phyloP scores from a whole-genome alignment of 106 monocot genomes.

The Dendrobium huoshanense region DNA sequence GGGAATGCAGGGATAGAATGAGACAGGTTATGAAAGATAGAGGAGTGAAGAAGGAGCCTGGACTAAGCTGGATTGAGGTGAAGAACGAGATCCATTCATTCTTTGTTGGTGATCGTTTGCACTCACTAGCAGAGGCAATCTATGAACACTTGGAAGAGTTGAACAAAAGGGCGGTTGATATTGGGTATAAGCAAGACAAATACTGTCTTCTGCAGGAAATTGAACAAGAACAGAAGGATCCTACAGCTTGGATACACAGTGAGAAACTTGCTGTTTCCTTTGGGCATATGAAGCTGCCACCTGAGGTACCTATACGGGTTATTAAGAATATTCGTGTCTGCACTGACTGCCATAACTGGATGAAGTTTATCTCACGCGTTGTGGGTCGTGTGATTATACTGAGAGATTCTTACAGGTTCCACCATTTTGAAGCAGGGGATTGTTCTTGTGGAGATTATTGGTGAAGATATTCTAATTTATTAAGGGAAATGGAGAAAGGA shows the following conservation, averaged over 20 bases:
- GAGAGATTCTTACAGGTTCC: slow-evolving; percentile 75
- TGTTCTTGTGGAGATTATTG: slow-evolving; percentile 82
- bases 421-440: slow-evolving; percentile 68
- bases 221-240: slow-evolving; percentile 55
- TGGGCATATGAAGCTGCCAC: slow-evolving; percentile 54
- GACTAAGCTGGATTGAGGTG: slow-evolving; percentile 69
- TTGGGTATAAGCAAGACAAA: slow-evolving; percentile 65
- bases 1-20: slow-evolving; percentile 43
- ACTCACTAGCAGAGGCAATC: slow-evolving; percentile 39
- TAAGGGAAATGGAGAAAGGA: background rate
- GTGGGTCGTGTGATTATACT: slow-evolving; percentile 36
- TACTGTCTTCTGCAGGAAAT: slow-evolving; percentile 41
- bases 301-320: slow-evolving; percentile 50
- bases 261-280: slow-evolving; percentile 83
- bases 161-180: slow-evolving; percentile 28
- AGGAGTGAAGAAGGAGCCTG: slow-evolving; percentile 76
- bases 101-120: slow-evolving; percentile 52
- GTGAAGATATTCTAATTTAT: slow-evolving; percentile 25
- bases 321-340: slow-evolving; percentile 84
- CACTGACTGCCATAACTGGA: slow-evolving; percentile 78
- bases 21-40: slow-evolving; percentile 64
- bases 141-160: slow-evolving; percentile 48
- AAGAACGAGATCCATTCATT: slow-evolving; percentile 54
- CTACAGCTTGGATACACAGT: slow-evolving; percentile 44
- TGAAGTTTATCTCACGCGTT: slow-evolving; percentile 58